Conservation (phyloP, 1,139 yeast species). For the Candida anutae region DNA sequence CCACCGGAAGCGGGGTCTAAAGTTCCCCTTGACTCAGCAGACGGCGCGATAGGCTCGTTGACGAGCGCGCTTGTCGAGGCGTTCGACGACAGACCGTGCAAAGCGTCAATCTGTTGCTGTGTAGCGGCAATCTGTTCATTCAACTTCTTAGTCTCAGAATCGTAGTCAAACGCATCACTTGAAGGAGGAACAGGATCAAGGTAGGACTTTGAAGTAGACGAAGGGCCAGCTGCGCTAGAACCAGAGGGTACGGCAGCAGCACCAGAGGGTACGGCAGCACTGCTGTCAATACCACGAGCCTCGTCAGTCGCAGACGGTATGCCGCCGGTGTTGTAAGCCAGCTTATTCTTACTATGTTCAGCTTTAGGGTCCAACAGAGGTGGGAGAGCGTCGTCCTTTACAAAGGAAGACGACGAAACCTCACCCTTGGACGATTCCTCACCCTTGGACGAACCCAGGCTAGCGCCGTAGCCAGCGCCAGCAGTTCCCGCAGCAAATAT, state of each 20-base stretch:
- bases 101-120: slow-evolving; percentile 18
- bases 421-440: not conserved
- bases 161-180: slow-evolving; percentile 13
- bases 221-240: not conserved
- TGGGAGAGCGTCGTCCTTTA: not conserved
- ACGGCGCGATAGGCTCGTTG: slow-evolving; percentile 8
- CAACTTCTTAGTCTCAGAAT: slow-evolving; percentile 14
- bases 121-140: slow-evolving; percentile 18
- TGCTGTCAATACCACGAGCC: slow-evolving; percentile 3
- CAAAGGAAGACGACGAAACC: not conserved
- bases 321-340: slow-evolving; percentile 22
- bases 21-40: too few species aligned
- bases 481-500: not conserved
- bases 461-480: too few species aligned
- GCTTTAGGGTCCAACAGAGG: slow-evolving; percentile 16
- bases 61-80: slow-evolving; percentile 13
- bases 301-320: slow-evolving; percentile 10
- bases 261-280: slow-evolving; percentile 4
- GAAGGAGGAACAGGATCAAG: slow-evolving; percentile 11
- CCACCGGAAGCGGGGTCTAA: slow-evolving; percentile 4
- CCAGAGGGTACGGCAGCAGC: slow-evolving; percentile 6
- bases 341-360: slow-evolving; percentile 23
- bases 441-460: not conserved
- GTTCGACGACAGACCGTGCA: slow-evolving; percentile 7
- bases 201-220: slow-evolving; percentile 2